Conservation (phyloP, 306 rosid genomes). For the Fragaria ananassa region DNA sequence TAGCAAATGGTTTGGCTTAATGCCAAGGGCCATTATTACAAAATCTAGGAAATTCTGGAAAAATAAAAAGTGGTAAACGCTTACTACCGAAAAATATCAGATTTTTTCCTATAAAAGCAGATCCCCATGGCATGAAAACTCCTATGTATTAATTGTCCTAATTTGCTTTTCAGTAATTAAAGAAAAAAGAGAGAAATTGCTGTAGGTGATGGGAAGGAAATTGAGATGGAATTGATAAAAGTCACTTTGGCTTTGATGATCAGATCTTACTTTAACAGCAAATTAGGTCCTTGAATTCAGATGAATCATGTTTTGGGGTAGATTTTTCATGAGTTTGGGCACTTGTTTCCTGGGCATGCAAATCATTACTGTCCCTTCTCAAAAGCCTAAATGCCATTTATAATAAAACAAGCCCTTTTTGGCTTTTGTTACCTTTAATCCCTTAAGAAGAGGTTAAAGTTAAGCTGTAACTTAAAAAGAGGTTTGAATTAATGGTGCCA, state of each 20-base stretch:
- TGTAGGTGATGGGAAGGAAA: neutral
- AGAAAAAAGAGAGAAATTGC: neutral
- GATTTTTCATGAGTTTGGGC: conserved; percentile 30
- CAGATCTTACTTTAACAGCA: conserved; percentile 38
- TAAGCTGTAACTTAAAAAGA: conserved; percentile 33
- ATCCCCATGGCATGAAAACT: conserved; percentile 3
- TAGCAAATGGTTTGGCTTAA: neutral
- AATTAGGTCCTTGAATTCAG: conserved; percentile 32
- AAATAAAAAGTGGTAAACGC: neutral
- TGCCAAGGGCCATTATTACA: conserved; percentile 20
- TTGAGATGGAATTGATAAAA: conserved; percentile 18
- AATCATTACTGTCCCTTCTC: conserved; percentile 46
- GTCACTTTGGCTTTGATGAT: conserved; percentile 20
- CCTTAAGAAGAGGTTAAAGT: conserved; percentile 33
- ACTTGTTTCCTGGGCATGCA: conserved; percentile 21
- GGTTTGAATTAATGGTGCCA: conserved; percentile 31
- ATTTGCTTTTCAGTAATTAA: neutral
- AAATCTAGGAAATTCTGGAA: neutral
- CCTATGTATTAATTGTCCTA: neutral
- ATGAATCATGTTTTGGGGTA: conserved; percentile 36
- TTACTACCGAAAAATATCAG: conserved; percentile 6
- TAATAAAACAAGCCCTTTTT: conserved; percentile 29
- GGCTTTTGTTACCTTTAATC: conserved; percentile 29
- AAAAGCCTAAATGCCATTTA: conserved; percentile 54
- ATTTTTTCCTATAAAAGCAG: neutral